Evolutionary conservation across 441 rosid species (phyloP).

Genomic region (Omphalea diandra): DNA sequence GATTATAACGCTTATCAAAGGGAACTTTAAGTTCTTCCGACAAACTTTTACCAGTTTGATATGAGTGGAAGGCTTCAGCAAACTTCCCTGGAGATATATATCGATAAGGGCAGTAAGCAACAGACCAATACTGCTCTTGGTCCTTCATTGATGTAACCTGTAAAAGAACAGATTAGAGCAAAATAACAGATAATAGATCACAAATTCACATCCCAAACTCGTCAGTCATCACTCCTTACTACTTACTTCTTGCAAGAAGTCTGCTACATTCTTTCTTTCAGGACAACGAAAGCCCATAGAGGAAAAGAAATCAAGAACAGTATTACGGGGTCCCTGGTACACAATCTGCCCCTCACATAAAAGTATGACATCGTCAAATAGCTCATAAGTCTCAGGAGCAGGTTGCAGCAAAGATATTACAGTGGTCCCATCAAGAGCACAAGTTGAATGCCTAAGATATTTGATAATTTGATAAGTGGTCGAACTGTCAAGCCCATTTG

Average conservation of each 20-base stretch:
- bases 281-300: slow-evolving; percentile 87
- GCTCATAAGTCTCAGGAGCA: slow-evolving; percentile 87
- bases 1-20: slow-evolving; percentile 76
- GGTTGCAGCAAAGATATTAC: slow-evolving; percentile 89
- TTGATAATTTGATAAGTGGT: slow-evolving; percentile 89
- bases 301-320: slow-evolving; percentile 70
- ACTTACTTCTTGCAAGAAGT: slow-evolving; percentile 94
- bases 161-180: slow-evolving; percentile 13
- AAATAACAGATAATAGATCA: background rate
- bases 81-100: slow-evolving; percentile 84
- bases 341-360: slow-evolving; percentile 90
- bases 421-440: slow-evolving; percentile 81
- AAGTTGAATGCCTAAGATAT: slow-evolving; percentile 84
- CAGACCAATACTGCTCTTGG: slow-evolving; percentile 96
- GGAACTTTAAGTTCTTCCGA: slow-evolving; percentile 59
- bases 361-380: slow-evolving; percentile 90
- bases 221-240: too few species aligned
- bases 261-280: slow-evolving; percentile 91
- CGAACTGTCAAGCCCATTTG: slow-evolving; percentile 94
- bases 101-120: slow-evolving; percentile 58
- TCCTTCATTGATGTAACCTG: slow-evolving; percentile 91
- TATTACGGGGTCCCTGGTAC: slow-evolving; percentile 84
- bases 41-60: slow-evolving; percentile 60
- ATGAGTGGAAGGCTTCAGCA: slow-evolving; percentile 72
- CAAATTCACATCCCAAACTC: slow-evolving; percentile 18